Conservation (phyloP, 75 land plant genomes). For the Cryptomeria japonica region DNA sequence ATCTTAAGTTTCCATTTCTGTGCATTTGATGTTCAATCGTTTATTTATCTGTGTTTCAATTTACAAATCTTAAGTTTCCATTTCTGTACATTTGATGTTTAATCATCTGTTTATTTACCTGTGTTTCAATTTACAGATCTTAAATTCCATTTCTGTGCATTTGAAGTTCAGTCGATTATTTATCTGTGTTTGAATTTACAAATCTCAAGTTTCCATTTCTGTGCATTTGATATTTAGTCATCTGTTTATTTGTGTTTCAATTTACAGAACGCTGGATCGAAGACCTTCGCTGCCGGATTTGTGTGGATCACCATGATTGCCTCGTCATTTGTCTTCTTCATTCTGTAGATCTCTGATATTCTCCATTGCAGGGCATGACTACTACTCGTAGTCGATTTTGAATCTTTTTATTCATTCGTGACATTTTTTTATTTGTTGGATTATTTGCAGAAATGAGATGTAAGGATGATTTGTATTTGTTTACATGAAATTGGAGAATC, state of each 20-base stretch:
- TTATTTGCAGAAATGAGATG: not conserved
- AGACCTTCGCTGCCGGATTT: not conserved
- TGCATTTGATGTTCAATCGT: not conserved
- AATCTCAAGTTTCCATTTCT: not conserved
- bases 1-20: not conserved
- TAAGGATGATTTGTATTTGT: no score
- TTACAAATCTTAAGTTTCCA: not conserved
- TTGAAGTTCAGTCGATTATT: not conserved
- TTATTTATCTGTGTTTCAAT: not conserved
- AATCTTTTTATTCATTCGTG: not conserved
- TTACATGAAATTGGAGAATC: no score
- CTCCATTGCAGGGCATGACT: no score
- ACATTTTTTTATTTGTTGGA: not conserved
- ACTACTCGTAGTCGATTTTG: no score
- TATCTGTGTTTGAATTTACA: not conserved
- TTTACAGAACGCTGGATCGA: not conserved
- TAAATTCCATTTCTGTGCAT: no score
- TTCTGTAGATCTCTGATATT: not conserved
- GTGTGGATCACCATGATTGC: not conserved
- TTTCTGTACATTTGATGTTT: not conserved
- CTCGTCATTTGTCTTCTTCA: not conserved
- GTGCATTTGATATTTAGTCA: not conserved
- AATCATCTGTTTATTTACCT: not conserved
- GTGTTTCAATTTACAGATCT: not conserved
- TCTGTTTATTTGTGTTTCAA: not conserved